These are phyloP conservation scores for Trametes gibbosa DNA, from an alignment of 768 basidiomycete genomes.

Conservation along the genomic window DNA sequence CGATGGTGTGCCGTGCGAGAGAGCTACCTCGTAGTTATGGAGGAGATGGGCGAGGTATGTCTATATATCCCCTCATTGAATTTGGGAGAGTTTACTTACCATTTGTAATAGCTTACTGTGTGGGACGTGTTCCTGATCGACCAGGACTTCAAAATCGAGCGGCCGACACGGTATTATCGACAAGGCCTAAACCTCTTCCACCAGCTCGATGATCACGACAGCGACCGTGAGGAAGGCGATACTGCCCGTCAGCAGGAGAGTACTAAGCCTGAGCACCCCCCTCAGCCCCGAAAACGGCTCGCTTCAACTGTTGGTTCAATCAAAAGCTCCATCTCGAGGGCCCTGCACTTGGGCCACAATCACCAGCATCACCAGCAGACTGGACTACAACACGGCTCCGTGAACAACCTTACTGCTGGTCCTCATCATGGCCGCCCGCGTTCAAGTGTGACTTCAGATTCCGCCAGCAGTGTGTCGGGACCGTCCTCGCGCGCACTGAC, in stretches of 20 bases:
- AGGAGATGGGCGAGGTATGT: slow-evolving; percentile 82
- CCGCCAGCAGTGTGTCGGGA: slow-evolving; percentile 33
- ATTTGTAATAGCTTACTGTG: slow-evolving; percentile 54
- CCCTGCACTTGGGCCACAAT: slow-evolving; percentile 34
- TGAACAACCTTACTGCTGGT: slow-evolving; percentile 1
- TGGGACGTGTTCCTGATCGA: slow-evolving; percentile 96
- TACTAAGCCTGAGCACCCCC: background rate
- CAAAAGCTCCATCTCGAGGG: slow-evolving; percentile 42
- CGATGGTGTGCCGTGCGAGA: slow-evolving; percentile 94
- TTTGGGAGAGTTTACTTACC: background rate
- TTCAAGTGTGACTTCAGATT: slow-evolving; percentile 22
- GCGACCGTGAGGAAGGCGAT: slow-evolving; percentile 22
- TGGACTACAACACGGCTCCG: background rate
- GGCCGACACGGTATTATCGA: slow-evolving; percentile 87
- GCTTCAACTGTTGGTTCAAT: slow-evolving; percentile 49
- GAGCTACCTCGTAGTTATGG: slow-evolving; percentile 82
- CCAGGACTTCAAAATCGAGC: slow-evolving; percentile 81
- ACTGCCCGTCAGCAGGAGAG: slow-evolving; percentile 7
- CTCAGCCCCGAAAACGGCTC: slow-evolving; percentile 24
- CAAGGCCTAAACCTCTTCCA: slow-evolving; percentile 75
- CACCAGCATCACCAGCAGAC: background rate
- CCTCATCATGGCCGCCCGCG: slow-evolving; percentile 1
- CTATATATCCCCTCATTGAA: background rate
- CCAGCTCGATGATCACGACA: slow-evolving; percentile 24
- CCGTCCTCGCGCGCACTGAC: slow-evolving; percentile 37